phyloP scores from a whole-genome alignment of 1,284 basidiomycete species.

The Cryptococcus sp. region DNA sequence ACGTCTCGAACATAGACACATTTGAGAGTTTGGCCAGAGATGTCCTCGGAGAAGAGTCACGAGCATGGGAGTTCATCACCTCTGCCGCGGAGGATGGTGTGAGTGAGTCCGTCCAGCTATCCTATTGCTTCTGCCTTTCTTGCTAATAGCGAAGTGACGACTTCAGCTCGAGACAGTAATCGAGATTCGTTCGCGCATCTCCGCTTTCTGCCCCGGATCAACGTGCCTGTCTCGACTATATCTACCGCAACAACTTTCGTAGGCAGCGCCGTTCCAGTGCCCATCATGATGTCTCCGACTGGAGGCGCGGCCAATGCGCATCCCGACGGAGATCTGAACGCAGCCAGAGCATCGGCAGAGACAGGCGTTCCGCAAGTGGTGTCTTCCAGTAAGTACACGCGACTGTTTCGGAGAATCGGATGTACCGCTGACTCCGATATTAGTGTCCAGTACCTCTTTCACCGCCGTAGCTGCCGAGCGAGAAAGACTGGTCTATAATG shows the following conservation, averaged over 20 bases:
- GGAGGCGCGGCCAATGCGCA: constrained; percentile 11
- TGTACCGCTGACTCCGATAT: too few species aligned
- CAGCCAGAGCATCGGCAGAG: not conserved
- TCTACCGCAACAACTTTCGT: constrained; percentile 5
- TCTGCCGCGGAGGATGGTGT: too few species aligned
- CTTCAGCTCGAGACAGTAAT: constrained; percentile 3
- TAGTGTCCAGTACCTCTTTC: too few species aligned
- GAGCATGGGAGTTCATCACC: constrained; percentile 3
- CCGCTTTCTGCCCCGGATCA: constrained; percentile 8
- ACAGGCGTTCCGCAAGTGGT: too few species aligned
- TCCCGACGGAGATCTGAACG: constrained; percentile 12
- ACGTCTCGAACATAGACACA: constrained; percentile 6
- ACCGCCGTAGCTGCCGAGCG: too few species aligned
- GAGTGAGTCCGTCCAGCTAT: too few species aligned
- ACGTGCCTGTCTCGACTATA: not conserved
- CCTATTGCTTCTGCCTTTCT: not conserved
- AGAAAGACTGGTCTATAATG: not conserved
- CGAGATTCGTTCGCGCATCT: constrained; percentile 7
- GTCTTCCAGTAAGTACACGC: too few species aligned
- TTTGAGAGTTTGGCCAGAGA: constrained; percentile 8
- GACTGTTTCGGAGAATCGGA: too few species aligned
- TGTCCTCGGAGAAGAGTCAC: constrained; percentile 4
- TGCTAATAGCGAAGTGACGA: not conserved
- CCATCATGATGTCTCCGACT: constrained; percentile 10
- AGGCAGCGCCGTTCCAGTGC: not conserved